Evolutionary conservation across 441 rosid species (phyloP).

Genomic region (Biscutella auriculata): DNA sequence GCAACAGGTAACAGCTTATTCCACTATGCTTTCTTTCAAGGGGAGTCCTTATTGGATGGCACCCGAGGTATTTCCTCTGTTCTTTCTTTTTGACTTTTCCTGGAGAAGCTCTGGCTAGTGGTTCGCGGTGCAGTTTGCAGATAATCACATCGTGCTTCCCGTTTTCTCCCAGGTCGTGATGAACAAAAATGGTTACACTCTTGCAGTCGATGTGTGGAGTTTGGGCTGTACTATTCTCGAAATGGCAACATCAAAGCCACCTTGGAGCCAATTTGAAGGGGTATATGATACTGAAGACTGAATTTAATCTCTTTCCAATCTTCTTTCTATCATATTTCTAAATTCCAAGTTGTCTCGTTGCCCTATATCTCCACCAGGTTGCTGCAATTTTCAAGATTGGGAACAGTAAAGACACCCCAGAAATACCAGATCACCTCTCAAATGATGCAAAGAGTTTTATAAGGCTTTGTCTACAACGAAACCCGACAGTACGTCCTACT

Average conservation of each 20-base stretch:
- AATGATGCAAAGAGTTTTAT: slow-evolving; percentile 66
- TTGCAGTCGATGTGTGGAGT: slow-evolving; percentile 90
- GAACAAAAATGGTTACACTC: slow-evolving; percentile 78
- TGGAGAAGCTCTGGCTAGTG: neutral
- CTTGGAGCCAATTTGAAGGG: slow-evolving; percentile 95
- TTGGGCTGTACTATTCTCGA: slow-evolving; percentile 91
- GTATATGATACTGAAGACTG: slow-evolving; percentile 27
- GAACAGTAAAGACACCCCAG: slow-evolving; percentile 86
- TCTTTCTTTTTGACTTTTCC: neutral
- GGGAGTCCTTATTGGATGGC: slow-evolving; percentile 99
- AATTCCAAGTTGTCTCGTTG: slow-evolving; percentile 6
- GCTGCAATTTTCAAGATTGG: slow-evolving; percentile 96
- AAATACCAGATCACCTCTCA: slow-evolving; percentile 79
- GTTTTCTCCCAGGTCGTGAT: slow-evolving; percentile 59
- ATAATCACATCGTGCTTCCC: neutral
- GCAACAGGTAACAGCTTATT: slow-evolving; percentile 50
- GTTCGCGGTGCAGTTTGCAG: neutral
- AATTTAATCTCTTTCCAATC: neutral
- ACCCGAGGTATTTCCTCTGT: slow-evolving; percentile 61
- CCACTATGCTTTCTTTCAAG: slow-evolving; percentile 90
- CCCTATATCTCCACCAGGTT: slow-evolving; percentile 47
- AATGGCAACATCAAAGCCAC: slow-evolving; percentile 93
- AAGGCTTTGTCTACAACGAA: slow-evolving; percentile 76
- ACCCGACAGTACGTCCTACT: slow-evolving; percentile 70
- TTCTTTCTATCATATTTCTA: neutral